Evolutionary conservation across 2,329 filamentous ascomycete species (phyloP).

Genomic region (Paraconiothyrium brasiliense): DNA sequence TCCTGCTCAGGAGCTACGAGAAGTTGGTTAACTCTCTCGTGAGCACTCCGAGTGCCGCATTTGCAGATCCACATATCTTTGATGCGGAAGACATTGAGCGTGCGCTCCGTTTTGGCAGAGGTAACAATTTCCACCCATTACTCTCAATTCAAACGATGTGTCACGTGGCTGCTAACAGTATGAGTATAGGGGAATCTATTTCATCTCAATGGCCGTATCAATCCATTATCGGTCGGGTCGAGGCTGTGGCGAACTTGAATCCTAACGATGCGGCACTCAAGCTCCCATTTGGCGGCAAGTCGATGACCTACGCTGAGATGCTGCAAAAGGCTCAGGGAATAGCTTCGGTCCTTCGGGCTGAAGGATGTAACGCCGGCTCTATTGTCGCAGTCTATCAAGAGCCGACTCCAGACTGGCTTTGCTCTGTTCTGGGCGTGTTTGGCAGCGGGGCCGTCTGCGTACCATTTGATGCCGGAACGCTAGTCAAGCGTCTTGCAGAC

Average conservation of each 20-base stretch:
- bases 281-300: background rate
- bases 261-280: background rate
- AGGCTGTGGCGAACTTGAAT: background rate
- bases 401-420: slow-evolving; percentile 34
- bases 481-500: slow-evolving; percentile 12
- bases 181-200: background rate
- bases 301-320: background rate
- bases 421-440: slow-evolving; percentile 31
- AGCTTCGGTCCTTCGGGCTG: background rate
- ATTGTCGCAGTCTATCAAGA: background rate
- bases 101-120: background rate
- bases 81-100: background rate
- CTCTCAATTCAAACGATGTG: too few species aligned
- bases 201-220: background rate
- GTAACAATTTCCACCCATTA: too few species aligned
- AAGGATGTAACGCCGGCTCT: background rate
- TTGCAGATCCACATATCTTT: background rate
- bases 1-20: background rate
- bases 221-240: background rate
- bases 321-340: background rate
- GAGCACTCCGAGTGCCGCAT: background rate
- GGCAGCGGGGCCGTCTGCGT: slow-evolving; percentile 22
- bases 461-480: slow-evolving; percentile 24
- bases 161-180: too few species aligned
- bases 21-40: background rate